Percentiles rank a stretch among this genome's conserved stretches.
These are phyloP conservation scores for Alternaria infectoria DNA, from an alignment of 2,329 filamentous ascomycete genomes.

Conservation along the genomic window DNA sequence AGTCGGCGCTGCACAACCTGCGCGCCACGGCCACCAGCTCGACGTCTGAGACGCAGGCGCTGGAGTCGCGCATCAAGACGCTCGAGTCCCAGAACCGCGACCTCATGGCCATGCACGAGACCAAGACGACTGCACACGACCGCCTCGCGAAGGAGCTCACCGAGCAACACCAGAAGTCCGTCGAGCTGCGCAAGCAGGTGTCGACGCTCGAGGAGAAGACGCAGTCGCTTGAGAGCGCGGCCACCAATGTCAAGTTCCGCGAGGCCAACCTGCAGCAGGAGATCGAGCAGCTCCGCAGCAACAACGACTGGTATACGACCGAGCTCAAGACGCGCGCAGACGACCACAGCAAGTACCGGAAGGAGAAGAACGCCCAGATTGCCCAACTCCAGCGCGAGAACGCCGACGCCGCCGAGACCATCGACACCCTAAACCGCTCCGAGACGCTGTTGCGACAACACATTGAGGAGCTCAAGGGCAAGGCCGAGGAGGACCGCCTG, in stretches of 20 bases:
- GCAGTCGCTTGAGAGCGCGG: conserved; percentile 79
- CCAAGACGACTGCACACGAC: conserved; percentile 86
- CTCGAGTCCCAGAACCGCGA: conserved; percentile 93
- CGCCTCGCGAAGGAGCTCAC: conserved; percentile 85
- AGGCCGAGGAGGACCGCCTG: conserved; percentile 81
- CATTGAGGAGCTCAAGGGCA: conserved; percentile 82
- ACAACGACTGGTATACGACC: conserved; percentile 89
- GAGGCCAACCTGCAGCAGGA: conserved; percentile 92
- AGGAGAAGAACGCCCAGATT: conserved; percentile 91
- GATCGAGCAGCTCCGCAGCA: conserved; percentile 84
- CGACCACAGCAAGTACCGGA: conserved; percentile 87
- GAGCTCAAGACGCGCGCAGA: conserved; percentile 89
- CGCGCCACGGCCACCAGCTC: conserved; percentile 76
- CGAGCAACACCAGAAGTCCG: conserved; percentile 84
- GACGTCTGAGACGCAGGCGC: conserved; percentile 73
- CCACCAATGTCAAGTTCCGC: conserved; percentile 83
- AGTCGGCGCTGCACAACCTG: conserved; percentile 80
- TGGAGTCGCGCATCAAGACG: conserved; percentile 82
- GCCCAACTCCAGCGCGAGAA: conserved; percentile 86
- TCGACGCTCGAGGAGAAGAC: conserved; percentile 81
- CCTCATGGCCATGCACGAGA: conserved; percentile 84
- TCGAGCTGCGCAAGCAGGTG: conserved; percentile 83
- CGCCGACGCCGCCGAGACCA: conserved; percentile 79
- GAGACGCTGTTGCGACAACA: conserved; percentile 82
- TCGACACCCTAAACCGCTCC: conserved; percentile 78